Conservation (phyloP, 179 eudicot genomes). For the Amaranthus tricolor region DNA sequence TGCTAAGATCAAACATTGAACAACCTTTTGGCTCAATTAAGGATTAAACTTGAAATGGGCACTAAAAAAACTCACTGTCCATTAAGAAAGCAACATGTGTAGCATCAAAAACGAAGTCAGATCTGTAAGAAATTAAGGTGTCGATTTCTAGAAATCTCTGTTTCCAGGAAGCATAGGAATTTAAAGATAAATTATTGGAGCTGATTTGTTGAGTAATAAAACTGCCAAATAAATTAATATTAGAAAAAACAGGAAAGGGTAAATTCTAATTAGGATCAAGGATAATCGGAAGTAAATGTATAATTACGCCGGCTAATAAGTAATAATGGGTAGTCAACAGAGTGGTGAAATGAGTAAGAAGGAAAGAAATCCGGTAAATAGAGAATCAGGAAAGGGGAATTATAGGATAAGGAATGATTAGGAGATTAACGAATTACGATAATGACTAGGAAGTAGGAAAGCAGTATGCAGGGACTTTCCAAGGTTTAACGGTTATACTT, state of each 20-base stretch:
- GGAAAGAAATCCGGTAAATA: not conserved
- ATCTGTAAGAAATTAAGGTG: constrained; percentile 3
- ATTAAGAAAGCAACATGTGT: constrained; percentile 1
- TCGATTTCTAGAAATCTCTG: not conserved
- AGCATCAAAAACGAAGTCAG: constrained; percentile 6
- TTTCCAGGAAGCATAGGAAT: not conserved
- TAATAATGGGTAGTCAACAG: constrained; percentile 15
- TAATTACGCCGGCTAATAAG: not conserved
- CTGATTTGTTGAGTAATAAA: not conserved
- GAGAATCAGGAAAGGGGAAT: constrained; percentile 4
- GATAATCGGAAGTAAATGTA: too few species aligned
- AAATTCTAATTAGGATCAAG: too few species aligned
- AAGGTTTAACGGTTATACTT: not conserved
- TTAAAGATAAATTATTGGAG: not conserved
- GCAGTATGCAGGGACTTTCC: not conserved
- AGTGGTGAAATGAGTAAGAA: not conserved
- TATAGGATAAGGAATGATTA: not conserved
- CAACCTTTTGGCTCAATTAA: not conserved
- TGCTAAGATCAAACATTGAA: constrained; percentile 13
- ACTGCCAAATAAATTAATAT: too few species aligned
- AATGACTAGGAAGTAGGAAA: not conserved
- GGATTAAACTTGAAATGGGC: constrained; percentile 18
- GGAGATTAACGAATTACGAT: too few species aligned
- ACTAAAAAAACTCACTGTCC: constrained; percentile 15
- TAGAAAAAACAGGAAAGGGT: too few species aligned